phyloP scores from a whole-genome alignment of 2,329 filamentous ascomycete genomes.

The Rhinocladiella similis region DNA sequence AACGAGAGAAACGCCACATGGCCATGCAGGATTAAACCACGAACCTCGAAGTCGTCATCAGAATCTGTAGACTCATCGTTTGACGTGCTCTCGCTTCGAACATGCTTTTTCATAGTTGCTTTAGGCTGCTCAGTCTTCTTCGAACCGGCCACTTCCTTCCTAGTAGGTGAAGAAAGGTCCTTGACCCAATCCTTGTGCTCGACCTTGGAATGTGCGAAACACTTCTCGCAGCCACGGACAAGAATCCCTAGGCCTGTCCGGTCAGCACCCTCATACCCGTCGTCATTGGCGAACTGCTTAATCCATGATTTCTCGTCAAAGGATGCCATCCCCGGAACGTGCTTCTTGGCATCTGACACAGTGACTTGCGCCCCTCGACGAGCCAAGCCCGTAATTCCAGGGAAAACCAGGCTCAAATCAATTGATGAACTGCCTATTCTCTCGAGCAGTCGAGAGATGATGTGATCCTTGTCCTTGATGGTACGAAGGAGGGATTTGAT shows the following conservation, averaged over 20 bases:
- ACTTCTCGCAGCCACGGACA: constrained; percentile 23
- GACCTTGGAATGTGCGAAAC: constrained; percentile 18
- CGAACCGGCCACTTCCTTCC: neutral
- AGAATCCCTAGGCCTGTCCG: constrained; percentile 18
- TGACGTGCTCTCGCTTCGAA: neutral
- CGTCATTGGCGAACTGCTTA: constrained; percentile 28
- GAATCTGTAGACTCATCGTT: constrained; percentile 15
- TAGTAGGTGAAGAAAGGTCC: constrained; percentile 9
- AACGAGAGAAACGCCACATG: too few relatives aligned
- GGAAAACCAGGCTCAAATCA: constrained; percentile 59
- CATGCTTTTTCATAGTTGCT: neutral
- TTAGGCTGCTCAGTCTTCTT: neutral
- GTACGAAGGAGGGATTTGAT: constrained; percentile 51
- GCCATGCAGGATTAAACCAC: neutral
- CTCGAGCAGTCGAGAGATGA: constrained; percentile 59
- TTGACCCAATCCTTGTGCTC: constrained; percentile 22
- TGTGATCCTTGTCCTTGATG: constrained; percentile 59
- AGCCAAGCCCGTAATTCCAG: constrained; percentile 50
- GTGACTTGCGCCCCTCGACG: constrained; percentile 46
- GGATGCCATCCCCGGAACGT: constrained; percentile 55
- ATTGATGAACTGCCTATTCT: constrained; percentile 57
- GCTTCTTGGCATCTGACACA: constrained; percentile 49
- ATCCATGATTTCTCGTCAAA: constrained; percentile 55
- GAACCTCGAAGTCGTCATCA: constrained; percentile 27
- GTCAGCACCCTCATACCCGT: constrained; percentile 23